Base-by-base conservation (phyloP, 2,329 filamentous ascomycete species). In the Hypoxylon sp. region DNA sequence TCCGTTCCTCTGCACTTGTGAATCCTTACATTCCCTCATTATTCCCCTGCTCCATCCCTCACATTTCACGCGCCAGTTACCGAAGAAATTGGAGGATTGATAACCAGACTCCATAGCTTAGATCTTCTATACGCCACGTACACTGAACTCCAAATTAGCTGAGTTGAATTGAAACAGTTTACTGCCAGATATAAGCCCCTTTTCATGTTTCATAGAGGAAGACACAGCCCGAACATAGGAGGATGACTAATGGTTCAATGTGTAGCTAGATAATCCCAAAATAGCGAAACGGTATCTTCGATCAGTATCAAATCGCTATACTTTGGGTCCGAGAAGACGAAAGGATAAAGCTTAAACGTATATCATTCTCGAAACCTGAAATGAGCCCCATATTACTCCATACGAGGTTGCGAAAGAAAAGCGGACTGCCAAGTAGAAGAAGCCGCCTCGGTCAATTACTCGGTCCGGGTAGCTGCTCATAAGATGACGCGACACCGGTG, bases 141-240 rank as follows among this genome's bases (percentile, higher is more conserved):
- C n/a, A 17, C 24, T 24, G 13, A 31, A 9, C 39, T 29, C 44
- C 14, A 54, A 26, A 54, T 56, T 14, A 33, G 26, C 35, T 29
- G 9, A 19, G 9, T 6, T 1, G 42, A 46, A 31, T 26, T 14
- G 3, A 19, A 37, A 31, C 37, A 14, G 19, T 17, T 19, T 33
- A 56, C n/a, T 10, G n/a, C 39, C 39, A 29, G 37, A 56, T 19
- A 17, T 35, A 11, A 22, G 19, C 26, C 39, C n/a, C n/a, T 19
- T 33, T 46, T 56, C 39, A 46, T 29, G 53, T 56, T 22, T 56
- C 33, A 13, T 44, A 11, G 4, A 31, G 19, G 37, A n/a, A 46
- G n/a, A 46, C n/a, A 19, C 19, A 17, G 26, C n/a, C 22, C 54
- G 3, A 17, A 19, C 19, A 22, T 22, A 55, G 10, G 8, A 24